Evolutionary conservation across 371 early-diverging fungal species (phyloP).

Genomic region (Zychaea mexicana): DNA sequence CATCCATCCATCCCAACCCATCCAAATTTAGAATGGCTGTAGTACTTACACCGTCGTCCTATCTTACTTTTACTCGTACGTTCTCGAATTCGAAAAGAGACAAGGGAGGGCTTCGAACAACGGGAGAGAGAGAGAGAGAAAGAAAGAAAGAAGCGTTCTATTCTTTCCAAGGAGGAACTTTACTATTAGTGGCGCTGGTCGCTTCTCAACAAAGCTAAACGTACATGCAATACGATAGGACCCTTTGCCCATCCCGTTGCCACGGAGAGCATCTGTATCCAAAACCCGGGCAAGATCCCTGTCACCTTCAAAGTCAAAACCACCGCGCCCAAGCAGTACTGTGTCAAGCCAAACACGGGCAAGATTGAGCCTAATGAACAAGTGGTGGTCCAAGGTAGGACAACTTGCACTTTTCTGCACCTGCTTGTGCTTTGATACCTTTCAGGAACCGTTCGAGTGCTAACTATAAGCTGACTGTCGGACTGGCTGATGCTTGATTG

Average conservation of each 20-base stretch:
- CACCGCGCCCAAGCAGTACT: constrained; percentile 91
- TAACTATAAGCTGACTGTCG: no score
- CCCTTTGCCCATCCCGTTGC: constrained; percentile 65
- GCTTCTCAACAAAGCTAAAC: no score
- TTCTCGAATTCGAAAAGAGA: neutral
- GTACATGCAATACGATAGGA: constrained; percentile 32
- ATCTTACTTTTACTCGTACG: constrained; percentile 11
- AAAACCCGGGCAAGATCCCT: constrained; percentile 59
- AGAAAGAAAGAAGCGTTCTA: neutral
- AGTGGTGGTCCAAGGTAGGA: constrained; percentile 65
- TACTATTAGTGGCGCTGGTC: no score
- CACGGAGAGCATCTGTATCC: constrained; percentile 52
- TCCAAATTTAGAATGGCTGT: neutral
- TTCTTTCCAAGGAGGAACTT: no score
- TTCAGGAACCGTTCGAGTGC: no score
- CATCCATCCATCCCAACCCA: constrained; percentile 9
- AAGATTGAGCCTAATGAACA: constrained; percentile 63
- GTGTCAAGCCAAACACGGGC: constrained; percentile 89
- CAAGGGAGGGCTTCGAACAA: no score
- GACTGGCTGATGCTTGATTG: no score
- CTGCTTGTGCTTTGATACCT: neutral
- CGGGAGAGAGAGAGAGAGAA: neutral
- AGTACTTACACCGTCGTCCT: neutral
- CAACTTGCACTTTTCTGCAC: no score
- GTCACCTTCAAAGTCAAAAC: constrained; percentile 92